These are phyloP conservation scores for Dactylellina leptospora DNA, from an alignment of 2,329 filamentous ascomycete species.

Conservation along the genomic window DNA sequence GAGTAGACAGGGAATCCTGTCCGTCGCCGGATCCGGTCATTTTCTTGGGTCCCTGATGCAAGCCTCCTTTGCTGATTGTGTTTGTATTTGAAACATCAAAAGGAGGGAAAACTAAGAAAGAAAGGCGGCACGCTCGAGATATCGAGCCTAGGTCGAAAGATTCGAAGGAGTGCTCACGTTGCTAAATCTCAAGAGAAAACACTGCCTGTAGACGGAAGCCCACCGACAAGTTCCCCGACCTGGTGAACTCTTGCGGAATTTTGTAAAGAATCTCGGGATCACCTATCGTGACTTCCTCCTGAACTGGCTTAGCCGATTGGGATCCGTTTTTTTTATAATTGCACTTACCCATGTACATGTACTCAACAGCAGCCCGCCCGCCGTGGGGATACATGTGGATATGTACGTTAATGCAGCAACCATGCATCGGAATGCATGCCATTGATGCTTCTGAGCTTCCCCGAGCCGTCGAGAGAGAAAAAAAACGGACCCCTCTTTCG, in stretches of 20 bases:
- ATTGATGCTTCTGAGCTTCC: conserved; percentile 47
- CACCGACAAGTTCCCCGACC: neutral
- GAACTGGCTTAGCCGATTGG: conserved; percentile 30
- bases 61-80: conserved; percentile 4
- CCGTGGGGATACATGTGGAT: conserved; percentile 11
- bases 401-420: conserved; percentile 32
- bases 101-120: neutral
- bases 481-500: too few species aligned
- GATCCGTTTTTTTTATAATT: conserved; percentile 1
- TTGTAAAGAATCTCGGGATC: conserved; percentile 47
- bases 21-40: conserved; percentile 49
- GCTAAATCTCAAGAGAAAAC: neutral
- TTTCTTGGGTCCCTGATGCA: conserved; percentile 41
- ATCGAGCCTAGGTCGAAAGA: neutral
- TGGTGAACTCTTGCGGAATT: conserved; percentile 14
- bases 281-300: conserved; percentile 44
- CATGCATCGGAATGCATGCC: conserved; percentile 53
- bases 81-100: conserved; percentile 38
- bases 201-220: neutral
- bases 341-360: conserved; percentile 4
- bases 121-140: neutral
- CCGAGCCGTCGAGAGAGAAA: conserved; percentile 37
- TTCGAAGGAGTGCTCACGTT: neutral
- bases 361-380: conserved; percentile 6
- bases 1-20: conserved; percentile 25